These are phyloP conservation scores for Paramecium biaurelia DNA, from an alignment of 73 alveolate genomes.

Conservation along the genomic window DNA sequence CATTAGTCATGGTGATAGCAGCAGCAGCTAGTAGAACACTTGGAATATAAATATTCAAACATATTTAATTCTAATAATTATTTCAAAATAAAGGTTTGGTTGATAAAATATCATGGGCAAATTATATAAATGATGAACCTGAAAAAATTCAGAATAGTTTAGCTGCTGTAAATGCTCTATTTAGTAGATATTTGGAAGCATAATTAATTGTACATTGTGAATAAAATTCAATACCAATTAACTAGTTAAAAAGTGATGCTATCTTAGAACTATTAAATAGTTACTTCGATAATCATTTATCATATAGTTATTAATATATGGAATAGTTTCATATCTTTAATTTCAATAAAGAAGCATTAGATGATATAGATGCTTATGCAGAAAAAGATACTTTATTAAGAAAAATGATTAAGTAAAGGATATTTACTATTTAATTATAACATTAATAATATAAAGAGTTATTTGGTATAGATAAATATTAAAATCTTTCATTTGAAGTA, in stretches of 20 bases:
- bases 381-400: not conserved
- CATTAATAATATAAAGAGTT: not conserved
- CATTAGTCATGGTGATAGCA: not conserved
- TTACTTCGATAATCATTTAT: slow-evolving; percentile 22
- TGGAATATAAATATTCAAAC: slow-evolving; percentile 8
- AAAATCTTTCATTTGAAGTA: slow-evolving; percentile 16
- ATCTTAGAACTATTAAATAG: not conserved
- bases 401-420: not conserved
- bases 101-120: slow-evolving; percentile 39
- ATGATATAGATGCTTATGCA: not conserved
- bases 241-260: not conserved
- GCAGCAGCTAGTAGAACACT: slow-evolving; percentile 40
- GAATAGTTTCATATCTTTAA: not conserved
- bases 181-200: slow-evolving; percentile 23
- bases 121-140: slow-evolving; percentile 29
- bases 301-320: slow-evolving; percentile 20
- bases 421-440: not conserved
- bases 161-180: not conserved
- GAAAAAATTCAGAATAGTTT: not conserved
- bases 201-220: slow-evolving; percentile 12
- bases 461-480: not conserved
- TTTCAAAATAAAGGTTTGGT: not conserved
- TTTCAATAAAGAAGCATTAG: slow-evolving; percentile 13
- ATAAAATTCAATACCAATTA: not conserved
- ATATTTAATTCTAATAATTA: not conserved